Base-by-base conservation (phyloP, 495 filamentous ascomycete species). In the Pyrenopolyporus hunteri region DNA sequence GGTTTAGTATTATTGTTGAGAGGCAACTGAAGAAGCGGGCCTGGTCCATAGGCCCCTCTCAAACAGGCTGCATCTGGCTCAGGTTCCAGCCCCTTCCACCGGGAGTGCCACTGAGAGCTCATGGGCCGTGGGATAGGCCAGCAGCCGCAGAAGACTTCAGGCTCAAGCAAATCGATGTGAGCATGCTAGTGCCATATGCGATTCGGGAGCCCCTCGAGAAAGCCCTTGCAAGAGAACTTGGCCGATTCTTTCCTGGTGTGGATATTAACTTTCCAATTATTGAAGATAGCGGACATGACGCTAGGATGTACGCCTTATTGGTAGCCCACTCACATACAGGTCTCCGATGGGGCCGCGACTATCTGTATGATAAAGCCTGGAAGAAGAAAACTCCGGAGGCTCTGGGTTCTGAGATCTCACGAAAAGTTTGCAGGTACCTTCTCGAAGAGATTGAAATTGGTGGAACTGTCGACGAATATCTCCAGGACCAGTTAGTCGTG, bases 401-500 rank as follows among this genome's bases (percentile, higher is more conserved):
- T 4, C 31, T 79, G 32, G 71, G 68, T 37, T 60, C 64, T 16
- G 70, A 73, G 40, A 70, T 84, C n/a, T 71, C 80, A 17, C 58
- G 73, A 22, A 73, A 71, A 28, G 83, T 90, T 17, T 76, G 85
- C n/a, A 76, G 74, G 39, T 78, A 83, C 11, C 76, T 94, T 26
- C 73, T 82, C 22, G 66, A 73, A 3, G 88, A 92, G 64, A 67
- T 90, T 4, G 58, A 66, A 6, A 70, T 74, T 35, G 80, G 80
- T 0, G 82, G 82, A 4, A 78, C 77, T 17, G 83, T 92, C 6
- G 91, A 95, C 69, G 81, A 84, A 66, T 76, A 85, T 63, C 82
- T 93, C 69, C 82, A 89, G 70, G 92, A 95, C 72, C 92, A 95
- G 65, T 64, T 95, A 44, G 83, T 93, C 1, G 79, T 94, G 2